Percentiles rank a stretch among this genome's conserved stretches.
These are phyloP conservation scores for Quercus mongolica DNA, from an alignment of 306 rosid genomes.

Conservation along the genomic window DNA sequence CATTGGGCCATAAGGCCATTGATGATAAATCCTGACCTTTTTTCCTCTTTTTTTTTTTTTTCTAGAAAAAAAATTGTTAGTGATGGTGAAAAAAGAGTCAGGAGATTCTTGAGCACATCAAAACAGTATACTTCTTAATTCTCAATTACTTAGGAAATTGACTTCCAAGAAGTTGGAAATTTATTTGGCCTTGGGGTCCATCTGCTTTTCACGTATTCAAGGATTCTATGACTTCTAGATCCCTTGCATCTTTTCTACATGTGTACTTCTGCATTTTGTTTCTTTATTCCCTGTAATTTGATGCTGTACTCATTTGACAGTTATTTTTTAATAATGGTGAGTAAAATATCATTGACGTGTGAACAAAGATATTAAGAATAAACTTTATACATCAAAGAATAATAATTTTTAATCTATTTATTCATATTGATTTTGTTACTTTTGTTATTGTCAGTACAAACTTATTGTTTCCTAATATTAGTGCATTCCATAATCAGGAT, in stretches of 20 bases:
- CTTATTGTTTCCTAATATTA: slow-evolving; percentile 3
- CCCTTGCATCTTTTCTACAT: background rate
- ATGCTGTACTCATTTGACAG: background rate
- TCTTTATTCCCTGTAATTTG: background rate
- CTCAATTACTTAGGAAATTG: background rate
- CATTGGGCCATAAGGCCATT: no score
- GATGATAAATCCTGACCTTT: no score
- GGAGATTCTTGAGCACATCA: background rate
- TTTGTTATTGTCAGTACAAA: background rate
- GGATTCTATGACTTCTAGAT: background rate
- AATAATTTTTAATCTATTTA: background rate
- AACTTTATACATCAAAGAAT: no score
- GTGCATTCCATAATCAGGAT: slow-evolving; percentile 47
- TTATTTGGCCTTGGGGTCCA: background rate
- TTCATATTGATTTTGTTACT: background rate
- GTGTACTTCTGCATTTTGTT: no score
- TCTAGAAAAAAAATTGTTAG: background rate
- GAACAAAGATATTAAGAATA: no score
- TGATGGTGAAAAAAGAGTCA: background rate
- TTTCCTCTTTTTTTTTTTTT: background rate
- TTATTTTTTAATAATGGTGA: background rate
- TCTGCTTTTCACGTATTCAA: background rate
- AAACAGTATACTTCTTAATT: background rate
- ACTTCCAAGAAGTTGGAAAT: no score
- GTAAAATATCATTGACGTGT: background rate